phyloP scores from a whole-genome alignment of 2,329 filamentous ascomycete genomes.

The Hypoxylon sp. region DNA sequence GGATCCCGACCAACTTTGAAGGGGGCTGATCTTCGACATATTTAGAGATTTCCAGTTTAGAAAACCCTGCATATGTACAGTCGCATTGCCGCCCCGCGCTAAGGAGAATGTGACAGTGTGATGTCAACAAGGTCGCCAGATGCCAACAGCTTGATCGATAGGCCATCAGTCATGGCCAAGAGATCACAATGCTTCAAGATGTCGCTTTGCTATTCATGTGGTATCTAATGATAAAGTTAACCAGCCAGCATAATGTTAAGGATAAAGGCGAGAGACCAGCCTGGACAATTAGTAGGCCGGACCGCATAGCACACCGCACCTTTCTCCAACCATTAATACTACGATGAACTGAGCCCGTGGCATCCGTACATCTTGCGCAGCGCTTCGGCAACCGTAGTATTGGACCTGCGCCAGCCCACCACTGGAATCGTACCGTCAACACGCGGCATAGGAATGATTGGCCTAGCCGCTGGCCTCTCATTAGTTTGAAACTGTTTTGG shows the following conservation, averaged over 20 bases:
- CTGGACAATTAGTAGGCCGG: background rate
- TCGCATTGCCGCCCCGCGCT: conserved; percentile 40
- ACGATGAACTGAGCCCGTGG: background rate
- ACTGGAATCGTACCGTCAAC: conserved; percentile 2
- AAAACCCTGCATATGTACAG: conserved; percentile 30
- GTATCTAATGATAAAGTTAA: background rate
- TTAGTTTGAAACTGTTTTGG: conserved; percentile 30
- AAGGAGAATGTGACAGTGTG: conserved; percentile 37
- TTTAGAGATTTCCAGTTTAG: conserved; percentile 21
- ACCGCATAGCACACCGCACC: background rate
- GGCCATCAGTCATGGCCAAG: conserved; percentile 9
- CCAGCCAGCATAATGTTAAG: conserved; percentile 11
- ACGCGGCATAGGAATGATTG: conserved; percentile 26
- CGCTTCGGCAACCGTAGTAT: conserved; percentile 19
- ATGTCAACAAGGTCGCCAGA: conserved; percentile 40
- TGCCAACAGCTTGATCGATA: conserved; percentile 25
- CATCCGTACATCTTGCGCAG: conserved; percentile 5
- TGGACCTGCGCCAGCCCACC: conserved; percentile 11
- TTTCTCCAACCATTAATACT: background rate
- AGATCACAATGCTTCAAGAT: conserved; percentile 10
- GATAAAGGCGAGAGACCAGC: background rate
- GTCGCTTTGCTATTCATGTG: background rate
- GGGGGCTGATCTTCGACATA: conserved; percentile 24
- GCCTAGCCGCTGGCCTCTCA: conserved; percentile 16
- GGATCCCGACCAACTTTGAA: conserved; percentile 18